Evolutionary conservation across 441 rosid genomes (phyloP).

Genomic region (Capsella rubella): DNA sequence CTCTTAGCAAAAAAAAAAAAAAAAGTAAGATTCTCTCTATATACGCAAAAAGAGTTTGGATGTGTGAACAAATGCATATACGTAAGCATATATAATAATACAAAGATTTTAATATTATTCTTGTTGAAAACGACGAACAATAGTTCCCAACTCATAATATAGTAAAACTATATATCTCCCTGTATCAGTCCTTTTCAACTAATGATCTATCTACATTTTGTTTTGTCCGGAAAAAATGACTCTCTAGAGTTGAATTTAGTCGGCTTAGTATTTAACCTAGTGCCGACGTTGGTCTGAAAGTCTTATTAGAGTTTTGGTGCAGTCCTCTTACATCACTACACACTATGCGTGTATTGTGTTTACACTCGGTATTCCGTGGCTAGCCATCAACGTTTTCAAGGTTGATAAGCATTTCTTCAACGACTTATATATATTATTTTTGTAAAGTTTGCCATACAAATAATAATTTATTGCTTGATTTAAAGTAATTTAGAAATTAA

Average conservation of each 20-base stretch:
- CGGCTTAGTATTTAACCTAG: background rate
- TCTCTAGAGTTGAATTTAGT: background rate
- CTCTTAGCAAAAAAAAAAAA: no score
- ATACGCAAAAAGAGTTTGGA: constrained; percentile 20
- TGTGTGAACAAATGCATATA: constrained; percentile 33
- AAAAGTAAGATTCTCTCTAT: constrained; percentile 32
- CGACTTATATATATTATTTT: background rate
- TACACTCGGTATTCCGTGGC: no score
- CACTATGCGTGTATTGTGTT: no score
- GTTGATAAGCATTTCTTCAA: no score
- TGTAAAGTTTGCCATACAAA: no score
- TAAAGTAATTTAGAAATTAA: background rate
- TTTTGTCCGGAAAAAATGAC: constrained; percentile 13
- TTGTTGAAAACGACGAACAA: constrained; percentile 23
- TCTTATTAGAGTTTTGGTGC: background rate
- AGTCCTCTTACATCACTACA: background rate
- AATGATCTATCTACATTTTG: constrained; percentile 8
- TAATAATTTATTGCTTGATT: background rate
- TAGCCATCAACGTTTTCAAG: background rate
- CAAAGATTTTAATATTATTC: constrained; percentile 16
- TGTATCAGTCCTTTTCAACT: constrained; percentile 24
- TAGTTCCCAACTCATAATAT: constrained; percentile 27
- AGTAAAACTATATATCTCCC: constrained; percentile 8
- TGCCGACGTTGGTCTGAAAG: constrained; percentile 11
- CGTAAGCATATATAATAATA: constrained; percentile 7